Base-by-base conservation (phyloP, 177 flowering plant genomes). In the Viscum album region DNA sequence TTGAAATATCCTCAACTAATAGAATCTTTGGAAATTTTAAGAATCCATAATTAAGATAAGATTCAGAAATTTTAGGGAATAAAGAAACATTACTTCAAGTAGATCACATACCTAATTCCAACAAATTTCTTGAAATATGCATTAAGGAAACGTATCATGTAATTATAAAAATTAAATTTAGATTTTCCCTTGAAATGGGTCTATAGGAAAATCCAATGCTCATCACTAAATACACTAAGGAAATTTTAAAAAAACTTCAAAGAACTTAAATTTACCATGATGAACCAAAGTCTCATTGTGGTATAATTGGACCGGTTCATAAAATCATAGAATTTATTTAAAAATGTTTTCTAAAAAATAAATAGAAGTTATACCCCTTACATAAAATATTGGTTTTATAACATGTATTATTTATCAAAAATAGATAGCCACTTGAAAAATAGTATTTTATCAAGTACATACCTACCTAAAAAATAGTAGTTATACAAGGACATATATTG, bases 301-400 rank as follows among this genome's bases (percentile, higher is more conserved):
- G 39, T 26, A 24, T 80, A 80, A 75, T 80, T 80, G 21, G 82
- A 68, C 70, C 69, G 73, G 28, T 76, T 75, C 26, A 79, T 76
- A 16, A 80, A 79, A 3, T 65, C 82, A 72, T 70, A 73, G 29
- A 80, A 77, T 66, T 77, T 80, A 78, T 79, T 79, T 70, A 73
- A 50, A 70, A 80, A 80, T 32, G 82, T 68, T 61, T 69, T 68
- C 76, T 79, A 71, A 50, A 31, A 19, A 10, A 63, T 23, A 70
- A 12, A 34, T 3, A 24, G 30, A 33, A 37, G 39, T 13, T 21
- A 19, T 2, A 45, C 8, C 12, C 45, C 8, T 39, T 39, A 39
- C 45, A 39, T 8, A 39, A 8, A 39, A 8, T 39, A 39, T 39
- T 8, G 12, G 17, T 39, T 39, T 39, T 8, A 8, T 8, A 39